Percentiles rank a stretch among this genome's conserved stretches.
These are phyloP conservation scores for Macrophomina phaseolina DNA, from an alignment of 2,329 filamentous ascomycete species.

Conservation along the genomic window DNA sequence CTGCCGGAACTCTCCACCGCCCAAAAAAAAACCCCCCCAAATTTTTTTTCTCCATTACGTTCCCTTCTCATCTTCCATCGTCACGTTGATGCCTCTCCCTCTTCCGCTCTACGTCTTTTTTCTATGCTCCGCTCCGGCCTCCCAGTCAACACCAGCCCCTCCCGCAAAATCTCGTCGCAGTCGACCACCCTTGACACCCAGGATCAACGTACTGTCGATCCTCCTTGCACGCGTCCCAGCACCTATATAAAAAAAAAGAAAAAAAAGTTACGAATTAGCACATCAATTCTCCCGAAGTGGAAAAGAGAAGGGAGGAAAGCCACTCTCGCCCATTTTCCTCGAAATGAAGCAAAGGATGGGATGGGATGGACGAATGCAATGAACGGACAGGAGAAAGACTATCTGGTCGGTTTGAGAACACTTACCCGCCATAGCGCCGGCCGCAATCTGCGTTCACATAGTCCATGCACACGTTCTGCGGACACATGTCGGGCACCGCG, in stretches of 20 bases:
- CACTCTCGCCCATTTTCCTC: no score
- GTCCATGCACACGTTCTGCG: conserved; percentile 4
- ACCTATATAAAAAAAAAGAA: neutral
- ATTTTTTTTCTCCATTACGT: neutral
- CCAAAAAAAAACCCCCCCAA: no score
- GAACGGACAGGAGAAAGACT: neutral
- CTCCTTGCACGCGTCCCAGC: conserved; percentile 13
- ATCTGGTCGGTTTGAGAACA: neutral
- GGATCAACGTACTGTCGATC: conserved; percentile 7
- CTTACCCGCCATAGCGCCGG: conserved; percentile 10
- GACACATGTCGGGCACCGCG: neutral
- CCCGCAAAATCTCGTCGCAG: no score
- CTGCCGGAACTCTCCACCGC: no score
- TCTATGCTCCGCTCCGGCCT: neutral
- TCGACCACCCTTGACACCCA: neutral
- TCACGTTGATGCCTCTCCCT: neutral
- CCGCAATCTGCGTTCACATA: neutral
- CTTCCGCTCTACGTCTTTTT: neutral
- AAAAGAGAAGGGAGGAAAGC: no score
- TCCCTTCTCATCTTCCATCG: neutral
- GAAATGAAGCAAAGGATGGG: neutral
- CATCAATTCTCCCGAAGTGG: no score
- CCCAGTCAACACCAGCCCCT: no score
- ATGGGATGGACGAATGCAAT: neutral
- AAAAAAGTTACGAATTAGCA: no score